Evolutionary conservation across 2,329 filamentous ascomycete genomes (phyloP).

Genomic region (Ophiocordyceps camponoti-rufipedis): DNA sequence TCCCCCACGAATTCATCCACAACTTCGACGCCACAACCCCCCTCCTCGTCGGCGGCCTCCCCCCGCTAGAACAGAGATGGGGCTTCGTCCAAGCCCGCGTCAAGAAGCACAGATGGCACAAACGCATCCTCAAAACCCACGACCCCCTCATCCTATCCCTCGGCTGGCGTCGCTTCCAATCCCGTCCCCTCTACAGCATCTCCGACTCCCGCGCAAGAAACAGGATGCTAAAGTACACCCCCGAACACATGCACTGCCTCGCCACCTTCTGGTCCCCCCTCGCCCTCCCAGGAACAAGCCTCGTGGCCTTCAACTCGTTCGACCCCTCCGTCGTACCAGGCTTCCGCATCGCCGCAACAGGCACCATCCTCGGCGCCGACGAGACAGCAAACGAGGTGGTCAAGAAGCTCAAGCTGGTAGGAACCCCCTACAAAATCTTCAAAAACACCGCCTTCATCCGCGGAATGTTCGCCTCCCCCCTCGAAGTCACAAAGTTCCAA

Average conservation of each 20-base stretch:
- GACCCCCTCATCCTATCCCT: constrained; percentile 94
- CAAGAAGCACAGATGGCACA: constrained; percentile 96
- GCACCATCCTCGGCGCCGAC: constrained; percentile 84
- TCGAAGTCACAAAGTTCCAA: constrained; percentile 97
- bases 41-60: constrained; percentile 78
- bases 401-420: constrained; percentile 96
- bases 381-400: constrained; percentile 83
- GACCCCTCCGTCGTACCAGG: constrained; percentile 66
- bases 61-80: constrained; percentile 85
- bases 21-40: constrained; percentile 71
- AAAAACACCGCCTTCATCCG: constrained; percentile 98
- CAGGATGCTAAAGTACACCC: constrained; percentile 97
- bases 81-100: constrained; percentile 91
- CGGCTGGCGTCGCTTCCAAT: constrained; percentile 91
- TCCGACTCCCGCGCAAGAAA: constrained; percentile 87
- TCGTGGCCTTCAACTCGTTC: constrained; percentile 83
- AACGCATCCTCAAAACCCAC: constrained; percentile 96
- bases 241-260: constrained; percentile 98
- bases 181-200: constrained; percentile 82
- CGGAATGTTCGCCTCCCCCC: constrained; percentile 86
- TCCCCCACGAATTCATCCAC: constrained; percentile 77
- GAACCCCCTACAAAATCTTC: constrained; percentile 91
- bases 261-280: constrained; percentile 90
- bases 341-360: constrained; percentile 87
- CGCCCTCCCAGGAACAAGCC: constrained; percentile 88